Evolutionary conservation across 2,329 filamentous ascomycete genomes (phyloP), one percentile per base, ranked within the genome.

Genomic region (Aspergillus clavatus): DNA sequence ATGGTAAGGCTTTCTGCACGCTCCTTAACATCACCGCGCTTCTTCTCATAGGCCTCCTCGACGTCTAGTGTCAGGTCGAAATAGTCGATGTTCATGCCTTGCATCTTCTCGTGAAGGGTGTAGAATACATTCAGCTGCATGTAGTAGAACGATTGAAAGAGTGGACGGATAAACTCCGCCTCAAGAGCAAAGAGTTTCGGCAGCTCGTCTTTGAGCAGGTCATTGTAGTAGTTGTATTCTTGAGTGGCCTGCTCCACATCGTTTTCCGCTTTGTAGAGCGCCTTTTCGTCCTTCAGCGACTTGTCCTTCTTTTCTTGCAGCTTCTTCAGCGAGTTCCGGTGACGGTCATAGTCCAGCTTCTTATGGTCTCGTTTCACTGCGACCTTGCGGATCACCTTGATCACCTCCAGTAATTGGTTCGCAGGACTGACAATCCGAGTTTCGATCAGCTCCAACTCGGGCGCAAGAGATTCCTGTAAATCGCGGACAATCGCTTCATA

Each of bases 81-180:
- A 72, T 98, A 98, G 50, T 89, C 89, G 63, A 98, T 98, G 62
- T 97, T 90, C 67, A 94, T 89, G 55, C 80, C 83, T 72, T 98
- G 93, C 93, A 98, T 98, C 71, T 85, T 89, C 71, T 97, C 91
- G 67, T 98, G 93, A 43, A 98, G 77, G 1, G 93, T 98, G 71
- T 98, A 98, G 69, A 97, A 98, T 54, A 98, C 88, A 69, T 98
- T 98, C 54, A 98, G 81, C 70, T 98, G 93, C 93, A 98, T 98
- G 76, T 97, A 98, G 73, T 98, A 98, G 74, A 98, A 98, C 7
- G 88, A 95, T 68, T 97, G 93, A 77, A 98, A 98, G 6, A 98
- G 81, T 2, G 93, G 93, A 56, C 88, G 84, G 68, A 98, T 98
- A 67, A 98, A 97, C 68, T 97, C 86, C 53, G 84, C 81, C 69